phyloP scores from a whole-genome alignment of 768 basidiomycete species.

The Lactarius sanguifluus region DNA sequence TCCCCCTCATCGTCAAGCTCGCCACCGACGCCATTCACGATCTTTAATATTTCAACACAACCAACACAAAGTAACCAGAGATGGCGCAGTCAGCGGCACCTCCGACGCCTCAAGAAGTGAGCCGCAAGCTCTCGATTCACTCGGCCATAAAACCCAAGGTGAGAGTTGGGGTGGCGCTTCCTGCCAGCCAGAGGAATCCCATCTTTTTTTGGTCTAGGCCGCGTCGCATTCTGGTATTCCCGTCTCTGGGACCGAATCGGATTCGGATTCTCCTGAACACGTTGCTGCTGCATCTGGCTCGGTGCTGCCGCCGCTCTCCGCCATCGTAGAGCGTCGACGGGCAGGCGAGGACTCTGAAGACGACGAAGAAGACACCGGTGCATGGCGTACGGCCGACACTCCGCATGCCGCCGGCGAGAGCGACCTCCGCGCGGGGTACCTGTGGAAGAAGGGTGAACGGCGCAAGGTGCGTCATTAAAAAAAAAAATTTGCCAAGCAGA shows the following conservation, averaged over 20 bases:
- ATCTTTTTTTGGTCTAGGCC: conserved; percentile 31
- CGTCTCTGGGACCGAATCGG: conserved; percentile 80
- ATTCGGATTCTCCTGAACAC: conserved; percentile 71
- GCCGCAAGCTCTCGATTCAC: conserved; percentile 80
- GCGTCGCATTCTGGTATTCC: conserved; percentile 35
- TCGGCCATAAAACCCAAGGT: conserved; percentile 53
- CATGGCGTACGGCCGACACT: conserved; percentile 57
- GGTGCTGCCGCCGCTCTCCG: conserved; percentile 43
- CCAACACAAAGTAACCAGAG: not conserved
- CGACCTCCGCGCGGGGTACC: conserved; percentile 87
- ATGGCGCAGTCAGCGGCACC: conserved; percentile 47
- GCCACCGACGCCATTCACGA: conserved; percentile 3
- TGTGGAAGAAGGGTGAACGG: conserved; percentile 97
- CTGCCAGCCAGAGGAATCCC: conserved; percentile 23
- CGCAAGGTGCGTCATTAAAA: conserved; percentile 75
- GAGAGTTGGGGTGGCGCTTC: conserved; percentile 18
- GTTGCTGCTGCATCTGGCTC: conserved; percentile 15
- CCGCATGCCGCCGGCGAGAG: conserved; percentile 56
- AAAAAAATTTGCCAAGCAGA: not conserved
- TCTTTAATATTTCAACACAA: not conserved
- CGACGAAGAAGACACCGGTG: conserved; percentile 76
- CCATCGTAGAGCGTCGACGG: conserved; percentile 71
- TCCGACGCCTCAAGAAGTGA: conserved; percentile 83
- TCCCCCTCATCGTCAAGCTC: conserved; percentile 19
- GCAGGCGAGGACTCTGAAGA: conserved; percentile 54